Evolutionary conservation across 2,329 filamentous ascomycete species (phyloP), one percentile per base, ranked within the genome.

Genomic region (Botrytis elliptica): DNA sequence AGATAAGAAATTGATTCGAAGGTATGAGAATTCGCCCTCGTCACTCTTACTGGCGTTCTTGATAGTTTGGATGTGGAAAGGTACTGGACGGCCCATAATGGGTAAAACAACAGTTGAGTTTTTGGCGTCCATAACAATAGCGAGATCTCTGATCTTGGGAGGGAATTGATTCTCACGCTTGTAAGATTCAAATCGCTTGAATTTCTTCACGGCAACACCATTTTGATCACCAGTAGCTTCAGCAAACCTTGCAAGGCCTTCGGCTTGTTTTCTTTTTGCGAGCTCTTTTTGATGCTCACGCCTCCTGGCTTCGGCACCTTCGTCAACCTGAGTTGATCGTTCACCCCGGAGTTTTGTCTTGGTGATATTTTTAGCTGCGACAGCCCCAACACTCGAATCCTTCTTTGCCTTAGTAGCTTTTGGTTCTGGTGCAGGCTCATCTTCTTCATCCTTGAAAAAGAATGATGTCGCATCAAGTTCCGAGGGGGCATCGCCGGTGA

Each of bases 21-120:
- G 86, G 81, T 96, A 98, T 0, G 94, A 92, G 84, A 94, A 98
- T 76, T 97, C 95, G 67, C 93, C 93, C 82, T 99, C 96, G 76
- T 97, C 95, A 77, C 94, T 98, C 83, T 97, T 97, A 85, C 95
- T 98, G 36, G 95, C 96, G 81, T 98, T 99, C 84, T 99, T 99
- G 87, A 99, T 97, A 3, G 97, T 98, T 82, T 91, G 92, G 79
- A 99, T 98, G 83, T 99, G 97, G 85, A 98, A 99, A 0, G 96
- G 96, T 40, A 99, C 96, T 0, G 96, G 95, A 12, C 97, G 91
- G 62, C 96, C 96, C 94, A 99, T 97, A 79, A 99, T 95, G 4
- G 97, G 96, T 62, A 99, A 88, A 70, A 99, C 92, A 74, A 99
- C 90, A 0, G 95, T 98, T 73, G 89, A 89, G 79, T 94, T 96